Evolutionary conservation across 495 filamentous ascomycete species (phyloP).

Genomic region (Parmelia sp.): DNA sequence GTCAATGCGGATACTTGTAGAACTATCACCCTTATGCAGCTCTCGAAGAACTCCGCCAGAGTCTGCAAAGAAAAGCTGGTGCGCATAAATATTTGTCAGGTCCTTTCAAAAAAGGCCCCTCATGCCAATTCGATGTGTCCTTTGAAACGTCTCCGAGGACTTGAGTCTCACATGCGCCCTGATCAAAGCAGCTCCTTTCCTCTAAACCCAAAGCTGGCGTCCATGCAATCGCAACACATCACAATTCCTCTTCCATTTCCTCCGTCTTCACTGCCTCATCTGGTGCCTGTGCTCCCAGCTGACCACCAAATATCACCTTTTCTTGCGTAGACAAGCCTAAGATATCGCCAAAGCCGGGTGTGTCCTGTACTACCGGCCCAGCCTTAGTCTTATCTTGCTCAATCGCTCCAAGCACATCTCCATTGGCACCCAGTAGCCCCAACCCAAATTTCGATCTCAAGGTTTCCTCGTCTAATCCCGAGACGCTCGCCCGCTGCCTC

Average conservation of each 20-base stretch:
- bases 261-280: slow-evolving; percentile 15
- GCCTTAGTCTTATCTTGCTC: slow-evolving; percentile 15
- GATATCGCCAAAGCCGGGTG: slow-evolving; percentile 1
- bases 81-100: not conserved
- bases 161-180: not conserved
- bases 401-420: slow-evolving; percentile 31
- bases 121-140: not conserved
- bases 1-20: not conserved
- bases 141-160: not conserved
- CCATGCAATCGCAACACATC: not conserved
- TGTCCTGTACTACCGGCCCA: slow-evolving; percentile 7
- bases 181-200: not conserved
- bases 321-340: slow-evolving; percentile 5
- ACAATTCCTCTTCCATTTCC: slow-evolving; percentile 24
- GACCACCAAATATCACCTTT: slow-evolving; percentile 7
- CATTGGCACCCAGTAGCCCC: slow-evolving; percentile 37
- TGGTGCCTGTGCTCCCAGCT: slow-evolving; percentile 1
- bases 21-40: not conserved
- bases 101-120: not conserved
- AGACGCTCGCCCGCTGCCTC: slow-evolving; percentile 69
- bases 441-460: slow-evolving; percentile 43
- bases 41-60: not conserved
- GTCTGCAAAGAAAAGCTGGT: not conserved
- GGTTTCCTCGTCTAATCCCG: slow-evolving; percentile 52
- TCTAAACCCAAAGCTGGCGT: not conserved